These are phyloP conservation scores for Saussurea involucrata DNA, from an alignment of 129 eudicot species.

Conservation along the genomic window DNA sequence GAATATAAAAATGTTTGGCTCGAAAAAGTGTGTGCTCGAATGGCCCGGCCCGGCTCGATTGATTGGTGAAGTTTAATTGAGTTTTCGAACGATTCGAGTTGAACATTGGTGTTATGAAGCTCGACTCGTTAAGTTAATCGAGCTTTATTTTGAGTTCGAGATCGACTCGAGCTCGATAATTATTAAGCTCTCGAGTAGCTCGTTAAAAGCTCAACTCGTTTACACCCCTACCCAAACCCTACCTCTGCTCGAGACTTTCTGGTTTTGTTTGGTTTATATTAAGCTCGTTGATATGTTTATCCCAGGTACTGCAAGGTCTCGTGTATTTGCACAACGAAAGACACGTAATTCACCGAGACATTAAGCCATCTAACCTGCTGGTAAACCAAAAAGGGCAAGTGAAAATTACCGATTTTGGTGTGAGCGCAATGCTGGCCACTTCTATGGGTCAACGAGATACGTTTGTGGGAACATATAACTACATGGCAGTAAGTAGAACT, in stretches of 20 bases:
- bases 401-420: conserved; percentile 98
- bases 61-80: too few relatives aligned
- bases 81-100: too few relatives aligned
- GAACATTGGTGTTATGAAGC: too few relatives aligned
- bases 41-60: too few relatives aligned
- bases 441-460: conserved; percentile 97
- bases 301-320: conserved; percentile 88
- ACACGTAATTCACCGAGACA: conserved; percentile 95
- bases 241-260: background rate
- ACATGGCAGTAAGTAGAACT: conserved; percentile 78
- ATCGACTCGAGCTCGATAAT: too few relatives aligned
- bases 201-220: too few relatives aligned
- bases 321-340: conserved; percentile 86
- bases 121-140: too few relatives aligned
- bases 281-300: background rate
- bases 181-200: too few relatives aligned
- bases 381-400: conserved; percentile 94
- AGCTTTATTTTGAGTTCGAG: too few relatives aligned
- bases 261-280: background rate
- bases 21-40: too few relatives aligned
- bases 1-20: too few relatives aligned
- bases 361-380: conserved; percentile 89
- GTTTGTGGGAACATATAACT: conserved; percentile 93
- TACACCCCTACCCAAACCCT: background rate
- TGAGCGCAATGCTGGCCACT: conserved; percentile 91